phyloP scores from a whole-genome alignment of 805 yeast species.

The Starmerella sirachaensis region DNA sequence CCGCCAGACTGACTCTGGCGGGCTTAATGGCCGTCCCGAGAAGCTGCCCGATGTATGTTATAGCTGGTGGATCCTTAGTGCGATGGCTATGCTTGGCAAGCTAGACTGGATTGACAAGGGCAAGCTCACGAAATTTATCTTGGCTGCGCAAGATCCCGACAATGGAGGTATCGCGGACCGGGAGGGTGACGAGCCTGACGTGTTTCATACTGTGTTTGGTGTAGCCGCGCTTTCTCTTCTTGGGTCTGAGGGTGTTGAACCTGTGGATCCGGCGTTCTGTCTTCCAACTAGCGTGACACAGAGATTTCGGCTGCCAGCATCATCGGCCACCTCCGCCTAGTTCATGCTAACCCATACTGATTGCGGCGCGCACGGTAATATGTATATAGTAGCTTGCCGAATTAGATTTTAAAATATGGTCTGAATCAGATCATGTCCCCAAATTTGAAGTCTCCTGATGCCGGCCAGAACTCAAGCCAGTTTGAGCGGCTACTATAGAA shows the following conservation, averaged over 20 bases:
- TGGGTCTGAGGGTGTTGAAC: conserved; percentile 46
- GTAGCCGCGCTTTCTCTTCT: conserved; percentile 75
- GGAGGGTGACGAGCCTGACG: conserved; percentile 82
- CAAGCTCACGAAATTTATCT: conserved; percentile 53
- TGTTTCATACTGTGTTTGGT: conserved; percentile 85
- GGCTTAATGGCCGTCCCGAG: conserved; percentile 92
- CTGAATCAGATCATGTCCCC: no score
- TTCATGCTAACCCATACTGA: no score
- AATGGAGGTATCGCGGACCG: conserved; percentile 90
- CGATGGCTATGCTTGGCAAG: conserved; percentile 53
- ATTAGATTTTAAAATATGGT: no score
- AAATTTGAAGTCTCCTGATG: conserved; percentile 36
- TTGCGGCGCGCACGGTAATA: no score
- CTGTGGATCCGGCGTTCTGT: conserved; percentile 78
- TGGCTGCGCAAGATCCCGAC: conserved; percentile 61
- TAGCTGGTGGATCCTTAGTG: conserved; percentile 91
- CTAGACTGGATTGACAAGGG: conserved; percentile 66
- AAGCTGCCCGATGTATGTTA: conserved; percentile 96
- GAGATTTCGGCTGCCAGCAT: conserved; percentile 9
- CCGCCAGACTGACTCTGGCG: conserved; percentile 77
- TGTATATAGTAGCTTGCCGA: no score
- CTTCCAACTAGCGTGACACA: conserved; percentile 38
- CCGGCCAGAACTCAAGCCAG: conserved; percentile 64
- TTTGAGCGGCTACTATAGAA: conserved; percentile 37
- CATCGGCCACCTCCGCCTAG: no score